Base-by-base conservation (phyloP, 1,139 yeast genomes). In the Suhomyces anneliseae region DNA sequence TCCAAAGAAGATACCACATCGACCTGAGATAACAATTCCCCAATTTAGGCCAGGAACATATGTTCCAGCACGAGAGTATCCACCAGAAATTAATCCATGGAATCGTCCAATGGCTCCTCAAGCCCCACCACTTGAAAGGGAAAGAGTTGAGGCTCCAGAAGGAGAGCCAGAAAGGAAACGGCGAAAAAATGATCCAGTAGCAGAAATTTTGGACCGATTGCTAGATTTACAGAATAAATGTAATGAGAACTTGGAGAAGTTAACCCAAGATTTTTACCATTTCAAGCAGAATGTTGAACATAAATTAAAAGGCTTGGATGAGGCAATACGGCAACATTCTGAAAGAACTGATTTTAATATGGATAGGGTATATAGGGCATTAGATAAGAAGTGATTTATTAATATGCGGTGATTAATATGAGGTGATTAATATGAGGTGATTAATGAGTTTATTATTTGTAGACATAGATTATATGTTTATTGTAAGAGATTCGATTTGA, bases 261-360 rank as follows among this genome's bases (percentile, higher is more conserved):
- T 54, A 11, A 48, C 49, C 7, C 44, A 47, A 7, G 54, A 52
- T 14, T 34, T 54, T 39, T 47, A 43, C 10, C 48, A 42, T 24
- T 47, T 47, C 39, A 47, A 46, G 19, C 35, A 47, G 14, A 50
- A 44, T 14, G 41, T 47, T 14, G 54, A 54, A 34, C 44, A 39
- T 39, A 48, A 47, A 34, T 34, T 53, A 39, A 45, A 44, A 31
- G 19, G 36, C 3, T 37, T 51, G 24, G 24, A 46, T 38, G 49
- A 47, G 12, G 35, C 31, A 10, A 27, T 52, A 26, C 40, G 43
- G 34, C 42, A 45, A 31, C 49, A 49, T 27, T 39, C 46, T n/a
- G 47, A 46, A 37, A 36, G 47, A 5, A 39, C 47, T 10, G 48
- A 48, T 29, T 15, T 43, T 9, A 51, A 45, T 34, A 36, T 51